Evolutionary conservation across 768 basidiomycete genomes (phyloP), one percentile per base, ranked within the genome.

Genomic region (Cystobasidium tubakii): DNA sequence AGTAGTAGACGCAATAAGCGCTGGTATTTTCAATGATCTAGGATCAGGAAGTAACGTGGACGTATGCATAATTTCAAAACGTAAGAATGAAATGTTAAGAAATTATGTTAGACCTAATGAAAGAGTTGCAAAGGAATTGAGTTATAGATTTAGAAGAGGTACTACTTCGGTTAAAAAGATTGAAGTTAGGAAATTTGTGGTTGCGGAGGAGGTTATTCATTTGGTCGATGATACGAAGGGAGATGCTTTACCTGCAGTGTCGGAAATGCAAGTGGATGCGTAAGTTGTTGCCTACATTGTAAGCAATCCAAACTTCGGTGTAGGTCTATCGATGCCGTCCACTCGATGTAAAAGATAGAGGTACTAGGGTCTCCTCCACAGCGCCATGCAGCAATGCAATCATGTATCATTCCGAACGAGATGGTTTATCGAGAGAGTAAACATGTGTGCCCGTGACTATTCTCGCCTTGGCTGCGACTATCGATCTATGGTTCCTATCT

Each of bases 31-130:
- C 86, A 98, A 99, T 84, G 96, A 99, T 84, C 87, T 98, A 39
- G 96, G 96, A 1, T 97, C 95, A 0, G 96, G 96, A 53, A 93
- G 91, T n/a, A 98, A 99, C 81, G 87, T 98, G 78, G 96, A 99
- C 81, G 95, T 93, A 0, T 95, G 94, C 81, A 86, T 98, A 77
- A 94, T 99, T 82, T 93, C 91, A 2, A 88, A 89, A 55, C 83
- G 85, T 62, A 84, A 87, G 74, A 94, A 93, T 0, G 92, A 96
- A 82, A 94, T 90, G 90, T 83, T 97, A 74, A 86, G 96, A 75
- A 97, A 97, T 83, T 90, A 90, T 80, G 88, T 90, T 82, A 93
- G 86, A 84, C 96, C 96, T 0, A 94, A 93, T 80, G 86, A 89
- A 78, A 86, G 92, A 75, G 77, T 82, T 77, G 50, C 77, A 1